Conservation (phyloP, 768 basidiomycete species). For the Pisolithus sp. region DNA sequence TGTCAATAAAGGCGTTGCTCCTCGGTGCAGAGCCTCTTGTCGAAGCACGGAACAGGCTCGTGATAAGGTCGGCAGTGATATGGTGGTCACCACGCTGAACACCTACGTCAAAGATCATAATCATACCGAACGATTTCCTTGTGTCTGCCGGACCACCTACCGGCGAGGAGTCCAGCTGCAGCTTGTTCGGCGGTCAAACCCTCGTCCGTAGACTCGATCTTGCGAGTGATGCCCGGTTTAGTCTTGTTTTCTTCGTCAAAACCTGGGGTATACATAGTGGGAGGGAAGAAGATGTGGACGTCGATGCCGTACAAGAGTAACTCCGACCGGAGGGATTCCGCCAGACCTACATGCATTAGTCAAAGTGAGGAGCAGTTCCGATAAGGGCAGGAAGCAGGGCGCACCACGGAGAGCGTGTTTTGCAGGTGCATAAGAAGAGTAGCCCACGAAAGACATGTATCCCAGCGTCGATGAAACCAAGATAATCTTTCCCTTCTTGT, state of each 20-base stretch:
- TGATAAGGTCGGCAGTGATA: conserved; percentile 67
- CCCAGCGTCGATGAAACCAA: conserved; percentile 72
- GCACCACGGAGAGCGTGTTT: conserved; percentile 83
- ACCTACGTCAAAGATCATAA: conserved; percentile 34
- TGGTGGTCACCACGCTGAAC: conserved; percentile 65
- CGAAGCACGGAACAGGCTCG: conserved; percentile 59
- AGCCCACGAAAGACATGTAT: conserved; percentile 73
- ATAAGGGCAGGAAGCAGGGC: conserved; percentile 1
- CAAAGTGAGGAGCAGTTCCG: not conserved
- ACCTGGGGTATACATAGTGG: conserved; percentile 74
- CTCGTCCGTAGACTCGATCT: conserved; percentile 71
- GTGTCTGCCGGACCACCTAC: conserved; percentile 29
- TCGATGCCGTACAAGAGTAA: conserved; percentile 69
- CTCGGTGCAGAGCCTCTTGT: conserved; percentile 58
- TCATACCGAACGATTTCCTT: not conserved
- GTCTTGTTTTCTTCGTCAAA: conserved; percentile 67
- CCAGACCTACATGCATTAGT: conserved; percentile 49
- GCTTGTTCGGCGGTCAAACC: conserved; percentile 58
- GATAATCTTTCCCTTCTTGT: conserved; percentile 60
- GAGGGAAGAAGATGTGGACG: conserved; percentile 79
- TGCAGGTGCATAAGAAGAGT: conserved; percentile 71
- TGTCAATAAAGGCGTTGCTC: conserved; percentile 56
- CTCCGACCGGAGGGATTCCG: conserved; percentile 78
- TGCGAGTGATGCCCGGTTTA: conserved; percentile 69
- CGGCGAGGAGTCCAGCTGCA: conserved; percentile 52